Base-by-base conservation (phyloP, 2,329 filamentous ascomycete species). In the Penicillium sp. region DNA sequence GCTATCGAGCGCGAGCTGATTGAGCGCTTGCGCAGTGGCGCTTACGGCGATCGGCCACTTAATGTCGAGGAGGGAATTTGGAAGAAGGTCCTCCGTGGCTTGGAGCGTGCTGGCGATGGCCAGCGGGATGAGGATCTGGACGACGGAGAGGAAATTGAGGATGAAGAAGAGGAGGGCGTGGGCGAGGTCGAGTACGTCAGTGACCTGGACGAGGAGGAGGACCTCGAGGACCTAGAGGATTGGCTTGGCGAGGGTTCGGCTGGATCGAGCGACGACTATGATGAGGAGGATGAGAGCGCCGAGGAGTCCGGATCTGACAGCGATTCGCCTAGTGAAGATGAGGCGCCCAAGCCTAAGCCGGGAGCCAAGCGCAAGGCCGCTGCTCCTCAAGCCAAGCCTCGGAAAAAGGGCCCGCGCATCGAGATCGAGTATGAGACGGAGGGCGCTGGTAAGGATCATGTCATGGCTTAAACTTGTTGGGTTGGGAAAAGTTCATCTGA, bases 1-100 rank as follows among this genome's bases (percentile, higher is more conserved):
- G 89, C 89, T 6, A 97, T 98, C 66, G 93, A 98, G 76, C 77
- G 93, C 39, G 91, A 97, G 70, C 76, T 98, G 53, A 85, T 98
- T 55, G 88, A 97, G 69, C 77, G 93, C 55, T 71, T 98, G 66
- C 79, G 90, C 51, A 90, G 88, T 60, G 93, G 93, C 31, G 90
- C 90, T 3, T 97, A 98, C 67, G 93, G 93, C 39, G 90, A 97
- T 57, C 81, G 87, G 63, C 93, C 93, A 28, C 75, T 98, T 51
- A 98, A 98, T 63, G 90, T 95, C 36, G 93, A 94, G 66, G 89
- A 96, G 65, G 78, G 80, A 10, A 88, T 98, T 47, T 98, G 93
- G 93, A 94, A 94, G 78, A 94, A 90, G 78, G 93, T 98, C 6
- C 80, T 98, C 55, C 82, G 83, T 47, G 88, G 88, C 3, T 76